A percentile compares a stretch with the other conserved stretches of the same genome.
These are phyloP conservation scores for Solanum hybrid DNA, from an alignment of 305 asterid genomes.

Conservation along the genomic window DNA sequence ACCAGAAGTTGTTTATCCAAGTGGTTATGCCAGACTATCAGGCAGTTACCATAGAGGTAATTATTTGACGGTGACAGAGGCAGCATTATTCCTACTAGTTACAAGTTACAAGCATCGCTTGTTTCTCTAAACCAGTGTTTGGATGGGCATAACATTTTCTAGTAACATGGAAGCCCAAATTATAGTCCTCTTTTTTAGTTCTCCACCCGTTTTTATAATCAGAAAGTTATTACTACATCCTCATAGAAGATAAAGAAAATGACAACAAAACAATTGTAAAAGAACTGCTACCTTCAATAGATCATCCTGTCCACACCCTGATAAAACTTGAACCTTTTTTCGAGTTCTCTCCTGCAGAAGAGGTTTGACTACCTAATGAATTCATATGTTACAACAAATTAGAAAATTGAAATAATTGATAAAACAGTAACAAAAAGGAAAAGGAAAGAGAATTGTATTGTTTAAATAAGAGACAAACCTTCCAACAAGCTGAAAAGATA, in stretches of 20 bases:
- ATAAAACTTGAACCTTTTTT: constrained; percentile 53
- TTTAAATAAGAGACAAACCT: constrained; percentile 37
- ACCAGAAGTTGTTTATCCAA: constrained; percentile 12
- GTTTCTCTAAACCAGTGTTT: background rate
- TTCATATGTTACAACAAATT: background rate
- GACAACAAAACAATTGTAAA: background rate
- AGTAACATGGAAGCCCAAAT: background rate
- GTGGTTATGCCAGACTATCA: background rate
- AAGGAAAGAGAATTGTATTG: background rate
- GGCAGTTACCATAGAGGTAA: background rate
- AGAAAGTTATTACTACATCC: background rate
- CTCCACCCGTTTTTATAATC: background rate
- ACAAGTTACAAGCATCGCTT: background rate
- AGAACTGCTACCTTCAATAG: constrained; percentile 49
- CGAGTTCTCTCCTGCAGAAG: constrained; percentile 83
- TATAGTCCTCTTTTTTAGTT: background rate
- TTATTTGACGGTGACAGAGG: background rate
- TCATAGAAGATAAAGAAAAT: background rate
- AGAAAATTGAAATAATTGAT: background rate
- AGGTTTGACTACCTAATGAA: constrained; percentile 72
- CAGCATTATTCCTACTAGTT: background rate
- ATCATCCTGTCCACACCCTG: constrained; percentile 76
- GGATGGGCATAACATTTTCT: background rate
- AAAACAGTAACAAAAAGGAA: background rate
- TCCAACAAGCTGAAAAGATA: constrained; percentile 82